Evolutionary conservation across 2,329 filamentous ascomycete genomes (phyloP), one percentile per base, ranked within the genome.

Genomic region (Sclerotinia minor): DNA sequence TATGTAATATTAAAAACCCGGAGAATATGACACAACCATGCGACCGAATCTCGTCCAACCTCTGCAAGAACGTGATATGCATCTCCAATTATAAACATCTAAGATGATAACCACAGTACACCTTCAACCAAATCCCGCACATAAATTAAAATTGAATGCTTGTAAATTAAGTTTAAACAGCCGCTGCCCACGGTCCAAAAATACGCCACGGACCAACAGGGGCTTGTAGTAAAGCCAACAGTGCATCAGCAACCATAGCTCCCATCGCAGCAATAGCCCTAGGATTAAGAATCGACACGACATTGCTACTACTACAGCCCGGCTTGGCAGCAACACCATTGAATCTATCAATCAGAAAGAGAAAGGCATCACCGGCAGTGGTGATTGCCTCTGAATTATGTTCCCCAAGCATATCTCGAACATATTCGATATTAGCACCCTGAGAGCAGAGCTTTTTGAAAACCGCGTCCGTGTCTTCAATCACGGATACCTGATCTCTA

Each of bases 401-500:
- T 0, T 76, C 77, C 0, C 81, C 81, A 11, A 79, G 71, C 2
- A 75, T 77, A 70, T 84, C 82, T 5, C 81, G 76, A 64, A 80
- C 76, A 67, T 82, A 83, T 2, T 77, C 72, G 19, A 85, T 78
- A 2, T 77, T 77, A 0, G 77, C 80, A 3, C 79, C 80, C 2
- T 72, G 75, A 0, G 69, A 69, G 67, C 82, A 85, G 67, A 81
- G 83, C 21, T 74, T 71, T 0, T 75, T 60, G 0, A 84, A 78
- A 29, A 84, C 71, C 0, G 69, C 74, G 64, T 85, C 82, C 2
- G 80, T 83, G 45, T 81, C 80, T 8, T 71, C 73, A 5, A 83
- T 75, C 3, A 77, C 75, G 15, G 78, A 80, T 65, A 83, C 75
- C 64, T 84, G 79, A 52, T 85, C 83, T 3, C 71, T 69, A 21